Evolutionary conservation across 2,329 filamentous ascomycete genomes (phyloP).

Genomic region (Colletotrichum shisoi): DNA sequence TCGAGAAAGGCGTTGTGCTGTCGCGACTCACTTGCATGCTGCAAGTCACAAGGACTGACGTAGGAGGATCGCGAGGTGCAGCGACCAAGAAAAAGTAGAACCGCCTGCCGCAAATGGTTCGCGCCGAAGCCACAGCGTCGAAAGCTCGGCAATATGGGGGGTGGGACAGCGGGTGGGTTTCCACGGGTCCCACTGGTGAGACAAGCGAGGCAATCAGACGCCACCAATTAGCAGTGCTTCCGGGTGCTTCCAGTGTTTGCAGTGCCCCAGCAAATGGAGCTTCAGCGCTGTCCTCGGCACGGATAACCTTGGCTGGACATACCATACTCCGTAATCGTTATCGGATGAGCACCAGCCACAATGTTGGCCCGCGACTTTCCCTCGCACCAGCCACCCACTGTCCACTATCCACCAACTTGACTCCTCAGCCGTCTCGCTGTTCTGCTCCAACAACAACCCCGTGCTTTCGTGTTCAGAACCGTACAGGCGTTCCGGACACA

Average conservation of each 20-base stretch:
- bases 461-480: background rate
- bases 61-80: slow-evolving; percentile 38
- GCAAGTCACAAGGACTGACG: slow-evolving; percentile 38
- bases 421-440: background rate
- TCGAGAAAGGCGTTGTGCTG: slow-evolving; percentile 22
- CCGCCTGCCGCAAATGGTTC: slow-evolving; percentile 39
- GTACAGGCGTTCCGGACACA: background rate
- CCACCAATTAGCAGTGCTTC: slow-evolving; percentile 36
- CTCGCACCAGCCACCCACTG: background rate
- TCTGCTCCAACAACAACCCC: background rate
- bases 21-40: slow-evolving; percentile 38
- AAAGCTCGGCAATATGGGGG: slow-evolving; percentile 36
- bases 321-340: slow-evolving; percentile 32
- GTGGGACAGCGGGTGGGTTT: background rate
- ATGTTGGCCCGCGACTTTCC: slow-evolving; percentile 5
- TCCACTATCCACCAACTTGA: slow-evolving; percentile 5
- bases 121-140: slow-evolving; percentile 38
- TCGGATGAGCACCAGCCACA: slow-evolving; percentile 20
- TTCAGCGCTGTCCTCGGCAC: slow-evolving; percentile 7
- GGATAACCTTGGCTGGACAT: slow-evolving; percentile 12
- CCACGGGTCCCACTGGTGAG: slow-evolving; percentile 29
- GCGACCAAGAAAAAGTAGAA: slow-evolving; percentile 36
- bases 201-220: slow-evolving; percentile 39
- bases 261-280: slow-evolving; percentile 29
- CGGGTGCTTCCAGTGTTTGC: slow-evolving; percentile 31